A percentile compares a stretch with the other conserved stretches of the same genome.
Evolutionary conservation across 2,329 filamentous ascomycete genomes (phyloP).

Genomic region (Dothiorella sarmentorum): DNA sequence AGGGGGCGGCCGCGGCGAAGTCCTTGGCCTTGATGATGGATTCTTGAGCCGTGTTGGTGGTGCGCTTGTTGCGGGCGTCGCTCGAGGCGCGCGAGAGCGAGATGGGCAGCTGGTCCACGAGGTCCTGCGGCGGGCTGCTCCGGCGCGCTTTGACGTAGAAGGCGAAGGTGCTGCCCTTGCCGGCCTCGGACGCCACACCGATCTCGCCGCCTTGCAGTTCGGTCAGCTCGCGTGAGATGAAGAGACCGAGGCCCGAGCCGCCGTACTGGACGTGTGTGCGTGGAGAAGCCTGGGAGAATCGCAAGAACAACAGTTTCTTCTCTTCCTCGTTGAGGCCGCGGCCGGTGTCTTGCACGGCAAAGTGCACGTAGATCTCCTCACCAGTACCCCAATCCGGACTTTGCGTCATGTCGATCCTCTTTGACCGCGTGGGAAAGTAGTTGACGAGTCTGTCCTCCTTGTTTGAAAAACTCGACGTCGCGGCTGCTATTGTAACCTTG

Average conservation of each 20-base stretch:
- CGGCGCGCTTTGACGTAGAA: slow-evolving; percentile 71
- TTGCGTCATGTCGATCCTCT: slow-evolving; percentile 46
- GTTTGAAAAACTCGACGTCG: slow-evolving; percentile 51
- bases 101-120: slow-evolving; percentile 27
- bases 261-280: slow-evolving; percentile 76
- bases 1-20: slow-evolving; percentile 25
- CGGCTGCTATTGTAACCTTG: slow-evolving; percentile 62
- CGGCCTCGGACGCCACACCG: slow-evolving; percentile 65
- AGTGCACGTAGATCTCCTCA: slow-evolving; percentile 62
- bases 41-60: slow-evolving; percentile 21
- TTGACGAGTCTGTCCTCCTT: slow-evolving; percentile 48
- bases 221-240: slow-evolving; percentile 74
- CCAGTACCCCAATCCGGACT: slow-evolving; percentile 67
- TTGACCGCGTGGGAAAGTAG: slow-evolving; percentile 59
- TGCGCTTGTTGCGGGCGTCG: slow-evolving; percentile 28
- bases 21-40: slow-evolving; percentile 32
- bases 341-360: slow-evolving; percentile 74
- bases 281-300: slow-evolving; percentile 74
- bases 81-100: slow-evolving; percentile 29
- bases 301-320: slow-evolving; percentile 70
- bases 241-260: slow-evolving; percentile 73
- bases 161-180: slow-evolving; percentile 69
- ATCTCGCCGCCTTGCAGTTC: slow-evolving; percentile 79
- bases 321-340: slow-evolving; percentile 68
- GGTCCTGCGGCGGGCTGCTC: slow-evolving; percentile 41